phyloP scores from a whole-genome alignment of 192 early-diverging fungal species.

The Entrophospora sp. region DNA sequence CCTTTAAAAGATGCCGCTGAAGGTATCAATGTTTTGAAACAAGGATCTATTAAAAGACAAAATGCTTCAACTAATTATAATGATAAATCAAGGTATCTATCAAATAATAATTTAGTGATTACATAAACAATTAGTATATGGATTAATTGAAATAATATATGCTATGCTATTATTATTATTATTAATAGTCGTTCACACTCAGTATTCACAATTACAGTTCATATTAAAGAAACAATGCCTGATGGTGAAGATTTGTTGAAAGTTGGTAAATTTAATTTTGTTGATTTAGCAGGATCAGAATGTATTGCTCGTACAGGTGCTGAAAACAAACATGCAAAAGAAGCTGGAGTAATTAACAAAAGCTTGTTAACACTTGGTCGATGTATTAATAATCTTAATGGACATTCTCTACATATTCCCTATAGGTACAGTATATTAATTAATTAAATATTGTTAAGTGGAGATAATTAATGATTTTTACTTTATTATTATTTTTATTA shows the following conservation, averaged over 20 bases:
- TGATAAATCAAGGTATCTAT: conserved; percentile 65
- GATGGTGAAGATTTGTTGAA: conserved; percentile 82
- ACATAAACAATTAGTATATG: background rate
- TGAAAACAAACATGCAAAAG: conserved; percentile 66
- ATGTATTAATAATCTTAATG: too few relatives aligned
- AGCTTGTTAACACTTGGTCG: too few relatives aligned
- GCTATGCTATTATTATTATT: background rate
- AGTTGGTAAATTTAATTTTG: conserved; percentile 90
- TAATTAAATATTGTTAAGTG: background rate
- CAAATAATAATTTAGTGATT: background rate
- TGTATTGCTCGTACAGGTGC: conserved; percentile 88
- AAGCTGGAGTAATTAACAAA: too few relatives aligned
- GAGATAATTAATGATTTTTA: background rate
- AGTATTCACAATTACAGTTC: conserved; percentile 86
- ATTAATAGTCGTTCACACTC: conserved; percentile 92
- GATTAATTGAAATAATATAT: background rate
- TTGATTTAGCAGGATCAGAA: conserved; percentile 93
- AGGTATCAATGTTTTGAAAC: conserved; percentile 64
- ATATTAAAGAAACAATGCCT: conserved; percentile 69
- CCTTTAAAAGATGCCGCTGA: conserved; percentile 63
- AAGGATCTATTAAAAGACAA: conserved; percentile 61
- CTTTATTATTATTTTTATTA: conserved; percentile 53
- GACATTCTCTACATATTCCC: conserved; percentile 56
- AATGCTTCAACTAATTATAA: conserved; percentile 88
- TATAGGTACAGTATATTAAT: conserved; percentile 37